phyloP scores from a whole-genome alignment of 2,329 filamentous ascomycete species.

The Acrodontium crateriforme region DNA sequence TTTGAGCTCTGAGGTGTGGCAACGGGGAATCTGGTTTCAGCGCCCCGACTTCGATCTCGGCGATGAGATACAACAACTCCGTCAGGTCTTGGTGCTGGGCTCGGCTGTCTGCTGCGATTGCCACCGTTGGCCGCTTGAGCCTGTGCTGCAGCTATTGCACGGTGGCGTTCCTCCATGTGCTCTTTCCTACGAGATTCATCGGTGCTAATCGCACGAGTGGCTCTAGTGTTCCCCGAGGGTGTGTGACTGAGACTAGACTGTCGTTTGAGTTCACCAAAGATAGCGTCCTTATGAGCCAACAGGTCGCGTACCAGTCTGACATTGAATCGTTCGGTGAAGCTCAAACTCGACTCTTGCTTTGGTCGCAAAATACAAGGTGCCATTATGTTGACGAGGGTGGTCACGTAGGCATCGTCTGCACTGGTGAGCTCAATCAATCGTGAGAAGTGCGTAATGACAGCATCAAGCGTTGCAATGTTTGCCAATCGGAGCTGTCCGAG shows the following conservation, averaged over 20 bases:
- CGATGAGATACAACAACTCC: slow-evolving; percentile 39
- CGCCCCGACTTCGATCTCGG: slow-evolving; percentile 61
- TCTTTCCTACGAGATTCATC: slow-evolving; percentile 91
- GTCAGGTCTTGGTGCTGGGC: slow-evolving; percentile 18
- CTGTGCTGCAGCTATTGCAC: slow-evolving; percentile 50
- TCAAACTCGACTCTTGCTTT: slow-evolving; percentile 73
- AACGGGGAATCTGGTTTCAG: slow-evolving; percentile 68
- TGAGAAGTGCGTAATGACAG: slow-evolving; percentile 95
- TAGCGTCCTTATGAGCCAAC: slow-evolving; percentile 83
- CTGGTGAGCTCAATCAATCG: slow-evolving; percentile 92
- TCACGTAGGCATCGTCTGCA: slow-evolving; percentile 75
- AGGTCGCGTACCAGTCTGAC: slow-evolving; percentile 84
- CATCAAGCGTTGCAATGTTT: slow-evolving; percentile 97
- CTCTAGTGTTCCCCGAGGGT: slow-evolving; percentile 45
- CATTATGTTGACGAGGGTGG: slow-evolving; percentile 57
- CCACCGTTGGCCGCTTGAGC: slow-evolving; percentile 12
- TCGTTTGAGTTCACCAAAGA: slow-evolving; percentile 92
- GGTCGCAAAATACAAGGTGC: slow-evolving; percentile 82
- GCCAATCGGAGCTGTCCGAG: slow-evolving; percentile 87
- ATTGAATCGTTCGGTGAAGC: slow-evolving; percentile 88
- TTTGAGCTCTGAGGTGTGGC: slow-evolving; percentile 19
- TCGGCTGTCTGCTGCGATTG: slow-evolving; percentile 31
- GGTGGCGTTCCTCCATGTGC: slow-evolving; percentile 84
- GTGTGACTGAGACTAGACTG: slow-evolving; percentile 58
- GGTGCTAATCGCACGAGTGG: slow-evolving; percentile 69